Base-by-base conservation (phyloP, 352 stramenopile species). In the Aphanomyces euteiches region DNA sequence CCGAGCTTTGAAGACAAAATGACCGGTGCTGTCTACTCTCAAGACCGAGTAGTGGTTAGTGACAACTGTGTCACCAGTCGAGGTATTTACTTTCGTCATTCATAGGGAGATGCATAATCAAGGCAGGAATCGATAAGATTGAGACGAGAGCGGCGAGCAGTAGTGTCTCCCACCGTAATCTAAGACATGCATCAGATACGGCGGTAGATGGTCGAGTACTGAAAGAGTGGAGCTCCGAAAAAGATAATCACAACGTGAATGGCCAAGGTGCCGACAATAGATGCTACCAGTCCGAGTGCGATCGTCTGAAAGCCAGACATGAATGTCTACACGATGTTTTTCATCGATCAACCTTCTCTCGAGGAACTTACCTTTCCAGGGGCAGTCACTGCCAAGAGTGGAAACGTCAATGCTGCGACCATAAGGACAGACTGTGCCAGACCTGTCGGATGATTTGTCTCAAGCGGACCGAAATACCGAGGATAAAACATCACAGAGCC, bases 61-160 rank as follows among this genome's bases (percentile, higher is more conserved):
- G 80, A 74, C 69, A 86, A 90, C 56, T 94, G 86, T 54, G 72
- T 94, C 63, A 94, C 84, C 28, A 94, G 86, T 66, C 83, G 86
- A 72, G 86, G 64, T 70, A 60, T 13, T 12, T 47, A 45, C 5
- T 45, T 70, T 47, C 21, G 39, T 15, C 8, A 56, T 28, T n/a
- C 57, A 74, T 69, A 0, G 79, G 79, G 36, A 82, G 66, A 56
- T 84, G 76, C 38, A 88, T 54, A 1, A 73, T 77, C 28, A 86
- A 66, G 3, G 85, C 81, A 54, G 86, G 54, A 8, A 81, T 78
- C 53, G 78, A 75, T 40, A 80, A 74, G 38, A 75, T 83, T 28
- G 85, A 74, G 12, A 93, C 61, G 37, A 92, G 59, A 65, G 83
- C n/a, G 17, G 83, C 78, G 1, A 95, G 75, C 48, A 93, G 74